These are phyloP conservation scores for Hanseniaspora pseudoguilliermondii DNA, from an alignment of 805 yeast species.

Conservation along the genomic window DNA sequence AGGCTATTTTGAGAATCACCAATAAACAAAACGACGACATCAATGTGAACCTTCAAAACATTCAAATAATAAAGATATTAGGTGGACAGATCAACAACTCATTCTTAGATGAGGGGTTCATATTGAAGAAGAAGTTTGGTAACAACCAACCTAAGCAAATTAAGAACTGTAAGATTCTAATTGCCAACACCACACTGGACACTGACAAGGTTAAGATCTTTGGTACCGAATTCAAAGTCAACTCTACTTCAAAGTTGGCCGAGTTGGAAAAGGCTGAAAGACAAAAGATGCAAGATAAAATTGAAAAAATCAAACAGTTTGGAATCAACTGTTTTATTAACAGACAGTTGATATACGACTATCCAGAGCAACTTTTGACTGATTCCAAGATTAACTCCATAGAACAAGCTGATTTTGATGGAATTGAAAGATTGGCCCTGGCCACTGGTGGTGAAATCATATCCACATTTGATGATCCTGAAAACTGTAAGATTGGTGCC, in stretches of 20 bases:
- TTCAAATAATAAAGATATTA: conserved; percentile 81
- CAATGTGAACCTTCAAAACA: conserved; percentile 57
- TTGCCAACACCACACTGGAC: conserved; percentile 92
- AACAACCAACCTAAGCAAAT: conserved; percentile 83
- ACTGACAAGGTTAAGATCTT: conserved; percentile 95
- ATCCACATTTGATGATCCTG: conserved; percentile 90
- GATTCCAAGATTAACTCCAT: conserved; percentile 81
- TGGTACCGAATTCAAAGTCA: conserved; percentile 96
- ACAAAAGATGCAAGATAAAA: conserved; percentile 80
- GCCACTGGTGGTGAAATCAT: conserved; percentile 98
- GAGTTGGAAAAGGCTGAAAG: conserved; percentile 89
- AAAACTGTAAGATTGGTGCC: conserved; percentile 68
- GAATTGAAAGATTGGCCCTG: conserved; percentile 87
- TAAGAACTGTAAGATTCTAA: conserved; percentile 70
- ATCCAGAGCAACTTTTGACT: conserved; percentile 90
- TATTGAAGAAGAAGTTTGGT: conserved; percentile 83
- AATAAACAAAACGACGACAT: conserved; percentile 29
- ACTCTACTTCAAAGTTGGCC: conserved; percentile 85
- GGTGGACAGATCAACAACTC: conserved; percentile 91
- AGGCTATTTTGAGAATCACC: conserved; percentile 76
- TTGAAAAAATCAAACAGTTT: conserved; percentile 77
- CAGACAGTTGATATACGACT: conserved; percentile 92
- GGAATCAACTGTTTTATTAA: conserved; percentile 84
- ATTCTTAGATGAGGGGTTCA: conserved; percentile 90
- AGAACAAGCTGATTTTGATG: conserved; percentile 97